Evolutionary conservation across 2,329 filamentous ascomycete species (phyloP), one percentile per base, ranked within the genome.

Genomic region (Exophiala aquamarina): DNA sequence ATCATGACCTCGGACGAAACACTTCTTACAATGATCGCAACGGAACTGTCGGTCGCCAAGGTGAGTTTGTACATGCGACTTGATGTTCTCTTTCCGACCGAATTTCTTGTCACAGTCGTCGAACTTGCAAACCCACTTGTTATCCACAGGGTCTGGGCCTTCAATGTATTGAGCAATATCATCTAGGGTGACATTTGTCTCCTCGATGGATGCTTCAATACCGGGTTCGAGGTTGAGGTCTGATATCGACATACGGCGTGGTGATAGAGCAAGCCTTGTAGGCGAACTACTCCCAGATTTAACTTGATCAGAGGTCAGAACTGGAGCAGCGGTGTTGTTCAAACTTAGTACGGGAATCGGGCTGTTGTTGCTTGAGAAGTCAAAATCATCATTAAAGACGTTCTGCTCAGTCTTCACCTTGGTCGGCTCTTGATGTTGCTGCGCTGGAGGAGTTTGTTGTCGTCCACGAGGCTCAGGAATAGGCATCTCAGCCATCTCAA

Each of bases 1-100:
- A 66, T 98, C 93, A 66, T 98, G 93, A 61, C 95, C 91, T 29
- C 93, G 86, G 33, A 97, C 93, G 66, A 98, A 98, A 70, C 90
- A 92, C 72, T 97, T 97, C 42, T 86, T 79, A 73, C 93, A 98
- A 45, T 87, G 85, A 36, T 92, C 90, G 70, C 93, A 98, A 67
- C 89, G 86, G 71, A 89, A 98, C 66, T 96, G 93, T 38, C 93
- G 82, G 67, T 98, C 93, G 61, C 94, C 93, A 55, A 98, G 84
- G 69, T 98, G 93, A 3, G 93, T 98, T 70, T 98, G 93, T 11
- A 98, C 89, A 66, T 98, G 93, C 1, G 91, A 95, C 66, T 95
- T 95, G 74, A 97, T 96, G 70, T 98, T 97, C 68, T 98, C 93
- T 67, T 96, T 95, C 59, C 93, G 83, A n/a, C 91, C 92, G 64